These are phyloP conservation scores for Jacaranda copaia DNA, from an alignment of 257 asterid genomes.

Conservation along the genomic window DNA sequence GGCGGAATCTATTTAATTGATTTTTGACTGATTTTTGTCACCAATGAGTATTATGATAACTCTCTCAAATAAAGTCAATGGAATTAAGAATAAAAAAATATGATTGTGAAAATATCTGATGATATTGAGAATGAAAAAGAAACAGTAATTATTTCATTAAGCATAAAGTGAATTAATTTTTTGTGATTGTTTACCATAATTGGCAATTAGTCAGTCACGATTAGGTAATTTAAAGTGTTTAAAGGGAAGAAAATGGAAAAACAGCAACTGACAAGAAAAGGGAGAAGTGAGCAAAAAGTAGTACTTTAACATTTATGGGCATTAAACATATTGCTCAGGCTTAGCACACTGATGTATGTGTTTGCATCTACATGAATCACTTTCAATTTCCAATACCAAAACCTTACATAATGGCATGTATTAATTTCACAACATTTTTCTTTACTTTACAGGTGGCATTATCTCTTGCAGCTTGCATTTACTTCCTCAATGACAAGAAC, in stretches of 20 bases:
- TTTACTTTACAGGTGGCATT: conserved; percentile 73
- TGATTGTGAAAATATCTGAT: too few species aligned
- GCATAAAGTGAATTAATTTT: too few species aligned
- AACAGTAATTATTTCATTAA: too few species aligned
- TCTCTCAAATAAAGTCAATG: too few species aligned
- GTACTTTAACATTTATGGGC: background rate
- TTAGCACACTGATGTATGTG: background rate
- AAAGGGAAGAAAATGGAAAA: background rate
- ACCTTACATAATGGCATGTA: background rate
- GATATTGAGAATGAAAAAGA: too few species aligned
- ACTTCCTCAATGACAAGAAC: conserved; percentile 93
- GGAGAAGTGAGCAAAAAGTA: background rate
- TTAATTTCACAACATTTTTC: background rate
- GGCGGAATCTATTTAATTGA: too few species aligned
- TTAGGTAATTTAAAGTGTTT: background rate
- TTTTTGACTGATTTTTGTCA: too few species aligned
- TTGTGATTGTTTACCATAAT: background rate
- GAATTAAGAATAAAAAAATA: too few species aligned
- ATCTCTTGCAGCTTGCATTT: conserved; percentile 92
- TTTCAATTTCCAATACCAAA: background rate
- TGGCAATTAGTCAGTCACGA: background rate
- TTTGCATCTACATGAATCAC: background rate
- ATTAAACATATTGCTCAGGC: background rate
- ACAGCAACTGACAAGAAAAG: background rate
- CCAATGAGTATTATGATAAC: too few species aligned